These are phyloP conservation scores for Hymenoscyphus fructigenus DNA, from an alignment of 2,329 filamentous ascomycete species.

Conservation along the genomic window DNA sequence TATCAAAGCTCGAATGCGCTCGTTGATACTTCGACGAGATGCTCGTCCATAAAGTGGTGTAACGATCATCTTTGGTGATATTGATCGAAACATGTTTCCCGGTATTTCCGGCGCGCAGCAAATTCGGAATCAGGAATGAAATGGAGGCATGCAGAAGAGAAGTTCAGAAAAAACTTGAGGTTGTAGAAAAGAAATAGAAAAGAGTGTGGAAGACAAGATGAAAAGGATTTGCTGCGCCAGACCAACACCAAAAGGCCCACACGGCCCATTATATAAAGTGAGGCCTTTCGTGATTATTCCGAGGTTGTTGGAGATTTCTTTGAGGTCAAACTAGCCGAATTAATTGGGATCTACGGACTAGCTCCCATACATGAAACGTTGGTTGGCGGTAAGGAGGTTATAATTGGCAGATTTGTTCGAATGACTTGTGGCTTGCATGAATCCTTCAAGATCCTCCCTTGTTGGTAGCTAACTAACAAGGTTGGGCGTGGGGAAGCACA, in stretches of 20 bases:
- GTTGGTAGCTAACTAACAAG: not conserved
- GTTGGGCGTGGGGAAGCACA: not conserved
- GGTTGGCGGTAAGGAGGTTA: not conserved
- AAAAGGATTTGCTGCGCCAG: slow-evolving; percentile 1
- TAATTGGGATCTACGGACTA: not conserved
- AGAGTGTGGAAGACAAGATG: not conserved
- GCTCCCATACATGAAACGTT: not conserved
- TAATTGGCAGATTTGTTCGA: not conserved
- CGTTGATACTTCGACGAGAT: not conserved
- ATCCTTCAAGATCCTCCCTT: not conserved
- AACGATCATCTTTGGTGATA: not conserved
- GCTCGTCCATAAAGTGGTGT: not conserved
- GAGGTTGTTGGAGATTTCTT: not conserved
- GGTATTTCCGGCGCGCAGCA: not conserved
- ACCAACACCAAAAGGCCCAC: not conserved
- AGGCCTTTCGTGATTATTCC: not conserved
- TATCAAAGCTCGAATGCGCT: not conserved
- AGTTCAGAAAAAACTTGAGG: not conserved
- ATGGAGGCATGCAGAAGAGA: not conserved
- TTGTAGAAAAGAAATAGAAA: not conserved
- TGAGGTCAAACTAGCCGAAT: not conserved
- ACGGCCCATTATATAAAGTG: slow-evolving; percentile 1
- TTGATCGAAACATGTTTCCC: not conserved
- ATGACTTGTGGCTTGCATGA: not conserved
- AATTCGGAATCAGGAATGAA: not conserved